Conservation (phyloP, 768 basidiomycete species). For the Russula ochroleuca region DNA sequence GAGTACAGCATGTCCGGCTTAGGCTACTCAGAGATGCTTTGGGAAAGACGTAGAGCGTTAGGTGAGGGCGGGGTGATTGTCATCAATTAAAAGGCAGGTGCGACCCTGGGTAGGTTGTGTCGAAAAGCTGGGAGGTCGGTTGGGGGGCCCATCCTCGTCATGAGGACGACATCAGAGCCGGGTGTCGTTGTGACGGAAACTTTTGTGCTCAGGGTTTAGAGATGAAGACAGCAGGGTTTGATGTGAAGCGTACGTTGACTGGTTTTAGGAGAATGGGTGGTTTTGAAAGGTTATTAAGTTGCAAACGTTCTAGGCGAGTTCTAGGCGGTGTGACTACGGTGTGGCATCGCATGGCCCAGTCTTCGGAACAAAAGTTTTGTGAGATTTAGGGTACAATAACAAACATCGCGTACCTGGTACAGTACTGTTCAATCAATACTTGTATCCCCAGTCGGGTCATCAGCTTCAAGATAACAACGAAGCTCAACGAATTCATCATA, state of each 20-base stretch:
- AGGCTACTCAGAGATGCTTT: slow-evolving; percentile 3
- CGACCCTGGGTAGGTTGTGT: slow-evolving; percentile 9
- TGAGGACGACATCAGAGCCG: too few relatives aligned
- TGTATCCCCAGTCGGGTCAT: too few relatives aligned
- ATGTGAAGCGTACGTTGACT: slow-evolving; percentile 7
- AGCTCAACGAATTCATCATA: background rate
- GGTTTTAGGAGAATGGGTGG: slow-evolving; percentile 9
- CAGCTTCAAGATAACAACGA: background rate
- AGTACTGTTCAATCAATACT: too few relatives aligned
- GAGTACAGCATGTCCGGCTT: background rate
- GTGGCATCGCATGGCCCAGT: background rate
- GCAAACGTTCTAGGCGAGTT: slow-evolving; percentile 22
- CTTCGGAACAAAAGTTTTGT: too few relatives aligned
- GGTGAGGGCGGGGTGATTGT: slow-evolving; percentile 1
- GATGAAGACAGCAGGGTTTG: background rate
- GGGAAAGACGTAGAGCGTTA: background rate
- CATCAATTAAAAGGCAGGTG: background rate
- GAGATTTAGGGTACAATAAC: too few relatives aligned
- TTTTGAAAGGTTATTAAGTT: slow-evolving; percentile 7
- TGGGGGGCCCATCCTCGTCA: background rate
- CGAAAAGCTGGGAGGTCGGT: background rate
- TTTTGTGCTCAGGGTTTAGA: background rate
- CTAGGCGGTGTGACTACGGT: background rate
- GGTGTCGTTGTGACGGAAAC: background rate
- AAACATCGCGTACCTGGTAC: too few relatives aligned